Base-by-base conservation (phyloP, 2,329 filamentous ascomycete species). In the Diaporthe sp. region DNA sequence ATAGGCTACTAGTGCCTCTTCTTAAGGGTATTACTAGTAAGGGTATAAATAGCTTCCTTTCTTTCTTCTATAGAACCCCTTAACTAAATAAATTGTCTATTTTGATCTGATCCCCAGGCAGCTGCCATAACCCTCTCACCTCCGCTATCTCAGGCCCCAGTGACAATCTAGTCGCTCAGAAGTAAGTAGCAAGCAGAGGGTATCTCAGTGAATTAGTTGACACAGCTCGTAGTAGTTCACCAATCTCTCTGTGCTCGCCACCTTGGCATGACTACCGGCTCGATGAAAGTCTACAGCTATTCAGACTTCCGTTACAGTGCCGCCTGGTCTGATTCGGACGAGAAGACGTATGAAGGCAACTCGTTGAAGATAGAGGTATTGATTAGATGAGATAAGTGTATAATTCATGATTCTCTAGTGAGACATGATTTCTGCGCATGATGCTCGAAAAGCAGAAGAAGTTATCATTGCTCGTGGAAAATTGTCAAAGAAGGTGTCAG, bases 321-420 rank as follows among this genome's bases (percentile, higher is more conserved):
- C 19, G 28, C 22, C 9, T 10, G 38, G 17, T 50, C 10, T n/a
- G 12, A 25, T 25, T 38, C 7, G 25, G 30, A 50, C 13, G 22
- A 19, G 12, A 47, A 19, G 4, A 52, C 2, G 3, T 17, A 15
- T n/a, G 22, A 35, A 35, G 28, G 45, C 25, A 45, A 64, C 8
- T 47, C 19, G 60, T 30, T 15, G 19, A 15, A 66, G 42, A 19
- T 10, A 8, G 2, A 38, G 4, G 33, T n/a, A 25, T 25, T 25
- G 6, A 17, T 1, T 30, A 15, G 19, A 47, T 9, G 2, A 9
- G n/a, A 7, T n/a, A 0, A 3, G 7, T 0, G 13, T 17, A 9
- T 7, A 45, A 28, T 30, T 12, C 15, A 30, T 30, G 25, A 13
- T 3, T n/a, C 12, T 9, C 9, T 4, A 25, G 4, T n/a, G 25